Base-by-base conservation (phyloP, 192 early-diverging fungal species). In the Coemansia sp. region DNA sequence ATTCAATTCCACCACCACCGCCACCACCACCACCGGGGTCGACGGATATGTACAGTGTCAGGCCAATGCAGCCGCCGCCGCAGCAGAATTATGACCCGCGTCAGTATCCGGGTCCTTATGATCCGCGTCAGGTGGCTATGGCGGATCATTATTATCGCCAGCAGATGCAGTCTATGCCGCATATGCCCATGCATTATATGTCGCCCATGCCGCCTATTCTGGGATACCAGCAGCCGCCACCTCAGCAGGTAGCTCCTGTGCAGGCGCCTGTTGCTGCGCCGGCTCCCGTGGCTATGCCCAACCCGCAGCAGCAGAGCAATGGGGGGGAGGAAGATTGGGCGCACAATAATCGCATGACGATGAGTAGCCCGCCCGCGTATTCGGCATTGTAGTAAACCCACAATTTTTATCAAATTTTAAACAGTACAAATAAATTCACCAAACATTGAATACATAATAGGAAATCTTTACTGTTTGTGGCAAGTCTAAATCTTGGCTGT, bases 401-500 rank as follows among this genome's bases (percentile, higher is more conserved):
- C 54, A 57, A 57, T 35, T n/a, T 1, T 6, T 3, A 1, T 9
- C 5, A 1, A 8, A 17, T 35, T n/a, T 6, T 31, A 1, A 11
- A 34, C 0, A 31, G 14, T 57, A 57, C 54, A 57, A 57, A 3
- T 57, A 34, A 35, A 8, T 27, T 53, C 2, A 16, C 41, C n/a
- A n/a, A n/a, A n/a, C n/a, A n/a, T n/a, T n/a, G n/a, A n/a, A n/a
- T n/a, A n/a, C n/a, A n/a, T n/a, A n/a, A n/a, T n/a, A n/a, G n/a
- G 46, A 1, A 6, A 17, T 57, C 54, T 7, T 34, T 57, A 57
- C 54, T 57, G 54, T 57, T 57, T 57, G 54, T 57, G 31, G 13
- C 54, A n/a, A 34, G 54, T 57, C 54, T 57, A 57, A 57, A 66
- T 50, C 48, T 66, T 66, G 46, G 16, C n/a, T 36, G 50, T 16